Evolutionary conservation across 140 eudicot species (phyloP).

Genomic region (Senecio squalidus): DNA sequence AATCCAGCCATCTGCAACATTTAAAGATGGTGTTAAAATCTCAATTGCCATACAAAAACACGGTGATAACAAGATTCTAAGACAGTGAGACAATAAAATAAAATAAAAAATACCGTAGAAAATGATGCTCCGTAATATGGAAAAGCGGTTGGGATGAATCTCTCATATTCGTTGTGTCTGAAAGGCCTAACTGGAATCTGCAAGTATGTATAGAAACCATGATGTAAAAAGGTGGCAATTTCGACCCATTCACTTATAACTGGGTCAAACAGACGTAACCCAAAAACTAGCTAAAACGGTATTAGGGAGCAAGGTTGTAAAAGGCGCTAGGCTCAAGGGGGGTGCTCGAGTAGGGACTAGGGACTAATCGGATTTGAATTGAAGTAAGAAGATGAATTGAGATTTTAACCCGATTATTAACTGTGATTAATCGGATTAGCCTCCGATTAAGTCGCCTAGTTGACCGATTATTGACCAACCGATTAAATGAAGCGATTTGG

Average conservation of each 20-base stretch:
- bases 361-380: too few relatives aligned
- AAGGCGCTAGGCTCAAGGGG: too few relatives aligned
- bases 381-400: too few relatives aligned
- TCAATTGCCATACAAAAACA: not conserved
- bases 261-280: too few relatives aligned
- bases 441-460: too few relatives aligned
- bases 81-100: not conserved
- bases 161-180: slow-evolving; percentile 90
- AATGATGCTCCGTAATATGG: slow-evolving; percentile 93
- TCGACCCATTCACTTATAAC: not conserved
- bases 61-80: not conserved
- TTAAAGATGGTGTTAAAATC: slow-evolving; percentile 4
- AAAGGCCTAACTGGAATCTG: slow-evolving; percentile 97
- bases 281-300: too few relatives aligned
- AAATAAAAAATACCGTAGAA: slow-evolving; percentile 57
- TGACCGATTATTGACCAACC: too few relatives aligned
- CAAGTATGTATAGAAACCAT: slow-evolving; percentile 1
- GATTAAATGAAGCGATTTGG: too few relatives aligned
- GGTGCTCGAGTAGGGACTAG: too few relatives aligned
- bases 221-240: not conserved
- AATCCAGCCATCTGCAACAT: slow-evolving; percentile 71
- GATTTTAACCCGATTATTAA: too few relatives aligned
- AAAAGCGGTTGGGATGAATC: slow-evolving; percentile 80
- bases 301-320: too few relatives aligned
- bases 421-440: too few relatives aligned